These are phyloP conservation scores for Erythrobasidium hasegawianum DNA, from an alignment of 1,284 basidiomycete genomes.

Conservation along the genomic window DNA sequence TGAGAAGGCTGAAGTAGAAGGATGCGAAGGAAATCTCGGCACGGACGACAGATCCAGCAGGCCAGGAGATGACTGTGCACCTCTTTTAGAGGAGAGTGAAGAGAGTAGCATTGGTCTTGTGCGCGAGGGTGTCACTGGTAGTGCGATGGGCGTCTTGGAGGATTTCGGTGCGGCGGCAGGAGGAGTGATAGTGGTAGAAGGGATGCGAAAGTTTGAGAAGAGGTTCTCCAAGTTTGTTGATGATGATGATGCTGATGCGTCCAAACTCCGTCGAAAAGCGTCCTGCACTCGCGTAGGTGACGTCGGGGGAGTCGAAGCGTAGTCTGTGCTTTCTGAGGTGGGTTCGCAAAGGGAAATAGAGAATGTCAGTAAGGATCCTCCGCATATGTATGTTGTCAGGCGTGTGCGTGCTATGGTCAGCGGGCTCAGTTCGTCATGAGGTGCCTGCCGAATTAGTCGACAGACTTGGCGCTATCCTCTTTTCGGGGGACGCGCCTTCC, in stretches of 20 bases:
- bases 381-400: background rate
- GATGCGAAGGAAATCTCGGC: constrained; percentile 18
- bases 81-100: constrained; percentile 25
- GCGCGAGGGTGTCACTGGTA: background rate
- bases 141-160: background rate
- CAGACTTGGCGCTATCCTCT: background rate
- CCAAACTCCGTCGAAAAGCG: constrained; percentile 8
- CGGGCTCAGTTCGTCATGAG: background rate
- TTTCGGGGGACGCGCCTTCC: too few relatives aligned
- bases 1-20: background rate
- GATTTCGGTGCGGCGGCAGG: background rate
- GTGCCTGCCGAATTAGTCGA: background rate
- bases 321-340: constrained; percentile 11
- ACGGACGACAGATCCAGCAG: constrained; percentile 22
- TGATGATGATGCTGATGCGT: background rate
- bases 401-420: background rate
- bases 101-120: constrained; percentile 7
- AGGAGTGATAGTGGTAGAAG: background rate
- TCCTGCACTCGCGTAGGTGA: constrained; percentile 25
- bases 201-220: background rate
- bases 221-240: background rate
- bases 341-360: background rate
- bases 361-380: background rate
- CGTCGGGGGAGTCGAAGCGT: constrained; percentile 24
- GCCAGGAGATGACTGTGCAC: constrained; percentile 13